Percentiles rank a stretch among this genome's conserved stretches.
phyloP scores from a whole-genome alignment of 371 early-diverging fungal genomes.

The Globomyces sp. region DNA sequence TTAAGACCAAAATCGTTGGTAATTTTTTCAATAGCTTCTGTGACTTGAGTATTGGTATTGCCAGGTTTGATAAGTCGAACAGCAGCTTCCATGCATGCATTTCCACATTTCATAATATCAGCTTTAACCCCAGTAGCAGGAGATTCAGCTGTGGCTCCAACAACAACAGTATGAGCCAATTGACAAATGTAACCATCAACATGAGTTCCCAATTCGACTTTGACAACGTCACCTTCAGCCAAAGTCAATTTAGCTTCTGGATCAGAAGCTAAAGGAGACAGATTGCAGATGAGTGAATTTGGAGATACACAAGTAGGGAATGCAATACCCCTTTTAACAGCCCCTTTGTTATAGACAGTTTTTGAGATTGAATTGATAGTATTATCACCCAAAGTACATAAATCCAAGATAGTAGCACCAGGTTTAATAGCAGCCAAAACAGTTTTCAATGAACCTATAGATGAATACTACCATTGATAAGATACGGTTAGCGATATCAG shows the following conservation, averaged over 20 bases:
- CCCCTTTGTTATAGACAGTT: constrained; percentile 45
- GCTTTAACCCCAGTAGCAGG: constrained; percentile 85
- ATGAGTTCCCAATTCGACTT: constrained; percentile 83
- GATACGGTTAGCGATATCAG: constrained; percentile 48
- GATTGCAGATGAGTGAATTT: constrained; percentile 40
- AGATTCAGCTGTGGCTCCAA: constrained; percentile 23
- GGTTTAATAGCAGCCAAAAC: constrained; percentile 43
- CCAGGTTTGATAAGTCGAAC: constrained; percentile 83
- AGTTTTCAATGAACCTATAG: constrained; percentile 36
- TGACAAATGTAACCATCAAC: constrained; percentile 90
- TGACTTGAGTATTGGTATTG: constrained; percentile 70
- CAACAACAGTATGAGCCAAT: constrained; percentile 71
- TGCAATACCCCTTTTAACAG: constrained; percentile 48
- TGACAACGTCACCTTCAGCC: constrained; percentile 43
- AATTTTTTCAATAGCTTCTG: constrained; percentile 72
- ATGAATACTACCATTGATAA: neutral
- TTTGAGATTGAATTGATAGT: constrained; percentile 41
- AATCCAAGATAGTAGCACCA: constrained; percentile 40
- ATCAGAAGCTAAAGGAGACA: constrained; percentile 45
- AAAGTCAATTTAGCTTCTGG: constrained; percentile 37
- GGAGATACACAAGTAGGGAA: constrained; percentile 55
- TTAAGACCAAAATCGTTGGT: constrained; percentile 79
- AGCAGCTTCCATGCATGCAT: constrained; percentile 51
- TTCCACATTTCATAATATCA: constrained; percentile 84
- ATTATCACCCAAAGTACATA: constrained; percentile 47